phyloP scores from a whole-genome alignment of 192 early-diverging fungal genomes.

The Coemansia erecta region DNA sequence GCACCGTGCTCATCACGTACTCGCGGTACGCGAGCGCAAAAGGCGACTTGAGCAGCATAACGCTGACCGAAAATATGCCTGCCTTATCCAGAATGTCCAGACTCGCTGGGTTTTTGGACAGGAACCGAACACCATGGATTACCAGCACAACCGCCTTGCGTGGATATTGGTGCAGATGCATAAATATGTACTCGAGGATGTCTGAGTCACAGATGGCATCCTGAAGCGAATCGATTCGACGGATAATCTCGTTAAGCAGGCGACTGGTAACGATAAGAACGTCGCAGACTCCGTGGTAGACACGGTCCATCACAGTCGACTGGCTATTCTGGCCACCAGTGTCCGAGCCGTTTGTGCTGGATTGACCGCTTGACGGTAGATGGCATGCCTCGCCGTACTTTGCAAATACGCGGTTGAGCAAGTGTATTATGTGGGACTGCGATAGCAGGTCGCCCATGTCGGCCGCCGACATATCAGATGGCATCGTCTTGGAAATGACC shows the following conservation, averaged over 20 bases:
- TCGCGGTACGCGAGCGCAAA: conserved; percentile 45
- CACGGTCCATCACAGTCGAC: conserved; percentile 32
- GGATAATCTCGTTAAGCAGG: conserved; percentile 45
- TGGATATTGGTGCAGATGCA: conserved; percentile 34
- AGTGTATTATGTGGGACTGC: conserved; percentile 23
- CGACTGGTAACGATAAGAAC: conserved; percentile 46
- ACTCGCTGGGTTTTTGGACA: conserved; percentile 53
- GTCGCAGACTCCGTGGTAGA: conserved; percentile 43
- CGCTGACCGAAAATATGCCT: conserved; percentile 43
- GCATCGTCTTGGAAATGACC: conserved; percentile 36
- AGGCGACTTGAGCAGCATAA: conserved; percentile 26
- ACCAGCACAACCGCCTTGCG: conserved; percentile 45
- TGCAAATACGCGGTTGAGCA: conserved; percentile 27
- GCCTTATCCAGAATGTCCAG: conserved; percentile 49
- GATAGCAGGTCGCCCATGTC: conserved; percentile 40
- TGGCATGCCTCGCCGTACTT: conserved; percentile 51
- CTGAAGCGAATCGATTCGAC: conserved; percentile 37
- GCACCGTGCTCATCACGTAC: conserved; percentile 50
- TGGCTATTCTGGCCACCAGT: conserved; percentile 11
- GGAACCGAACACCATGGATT: conserved; percentile 42
- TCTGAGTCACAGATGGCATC: conserved; percentile 47
- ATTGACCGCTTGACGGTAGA: conserved; percentile 21
- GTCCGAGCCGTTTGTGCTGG: conserved; percentile 34
- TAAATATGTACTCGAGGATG: conserved; percentile 34
- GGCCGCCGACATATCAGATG: conserved; percentile 23